Base-by-base conservation (phyloP, 805 yeast species). In the Schizosaccharomyces osmophilus region DNA sequence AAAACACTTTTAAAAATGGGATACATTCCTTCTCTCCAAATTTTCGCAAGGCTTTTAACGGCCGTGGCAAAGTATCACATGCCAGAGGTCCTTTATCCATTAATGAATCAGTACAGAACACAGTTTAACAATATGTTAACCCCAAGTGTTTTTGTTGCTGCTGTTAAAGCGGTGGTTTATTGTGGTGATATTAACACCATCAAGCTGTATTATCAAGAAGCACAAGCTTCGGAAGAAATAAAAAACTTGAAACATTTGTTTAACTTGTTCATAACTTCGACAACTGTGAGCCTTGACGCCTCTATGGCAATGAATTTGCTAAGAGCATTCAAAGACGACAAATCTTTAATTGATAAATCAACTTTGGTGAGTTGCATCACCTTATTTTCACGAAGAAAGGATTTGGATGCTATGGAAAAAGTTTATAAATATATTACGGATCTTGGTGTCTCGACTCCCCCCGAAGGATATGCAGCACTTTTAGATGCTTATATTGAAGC, bases 401-500 rank as follows among this genome's bases (percentile, higher is more conserved):
- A 45, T 45, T 45, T 45, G 24, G 22, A 19, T 45, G 51, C 51
- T 9, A 45, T 45, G 51, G 51, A 45, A 45, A 45, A 45, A n/a
- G 26, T 45, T 8, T 24, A 45, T 45, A n/a, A 45, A 11, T 45
- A 45, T n/a, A 19, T 45, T 9, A 11, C 51, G 22, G 51, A 45
- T 45, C 24, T 19, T 8, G 51, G 51, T 11, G 26, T 45, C 11
- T 9, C 22, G 26, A 45, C 51, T 15, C 26, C 51, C 13, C 11
- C 22, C 24, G 26, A 45, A 24, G 51, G 26, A 45, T 45, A 45
- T 45, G 51, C 51, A n/a, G 51, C 51, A 8, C 51, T 45, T 19
- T 17, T 45, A 19, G 65, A 62, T 13, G 48, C 43, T 19, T 43
- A 42, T 13, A 43, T 65, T 72, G 60, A 70, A 69, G 19, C 68